Conservation (phyloP, 139 green algal genomes). For the Chlamydomonas eustigma region DNA sequence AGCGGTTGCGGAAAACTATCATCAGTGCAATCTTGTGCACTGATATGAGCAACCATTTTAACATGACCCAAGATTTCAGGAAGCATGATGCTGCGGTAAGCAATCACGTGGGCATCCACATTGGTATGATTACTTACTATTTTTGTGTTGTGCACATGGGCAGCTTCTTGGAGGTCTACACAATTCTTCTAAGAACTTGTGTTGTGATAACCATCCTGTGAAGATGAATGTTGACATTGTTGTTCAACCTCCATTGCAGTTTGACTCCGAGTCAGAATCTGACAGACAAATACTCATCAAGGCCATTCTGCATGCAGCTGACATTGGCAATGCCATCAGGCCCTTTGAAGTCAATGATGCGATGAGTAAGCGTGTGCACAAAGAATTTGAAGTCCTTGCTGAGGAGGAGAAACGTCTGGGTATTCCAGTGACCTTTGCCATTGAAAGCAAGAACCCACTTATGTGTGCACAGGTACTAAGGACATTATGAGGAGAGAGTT, state of each 20-base stretch:
- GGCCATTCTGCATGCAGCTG: conserved; percentile 49
- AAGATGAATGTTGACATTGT: too few relatives aligned
- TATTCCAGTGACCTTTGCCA: conserved; percentile 44
- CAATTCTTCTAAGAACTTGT: too few relatives aligned
- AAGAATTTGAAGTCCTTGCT: conserved; percentile 48
- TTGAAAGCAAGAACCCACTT: conserved; percentile 38
- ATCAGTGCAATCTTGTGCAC: conserved; percentile 54
- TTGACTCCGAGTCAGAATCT: conserved; percentile 37
- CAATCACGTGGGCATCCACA: too few relatives aligned
- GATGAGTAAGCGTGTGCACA: conserved; percentile 41
- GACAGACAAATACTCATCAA: conserved; percentile 52
- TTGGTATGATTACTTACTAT: too few relatives aligned
- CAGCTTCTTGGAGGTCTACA: too few relatives aligned
- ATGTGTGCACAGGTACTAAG: conserved; percentile 34
- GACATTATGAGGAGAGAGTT: neutral
- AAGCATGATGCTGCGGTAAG: conserved; percentile 17
- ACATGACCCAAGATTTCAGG: conserved; percentile 46
- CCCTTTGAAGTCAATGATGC: conserved; percentile 43
- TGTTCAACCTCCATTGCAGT: too few relatives aligned
- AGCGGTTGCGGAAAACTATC: conserved; percentile 42
- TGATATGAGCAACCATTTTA: conserved; percentile 68
- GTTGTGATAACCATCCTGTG: too few relatives aligned
- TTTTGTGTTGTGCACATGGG: too few relatives aligned
- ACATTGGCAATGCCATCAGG: conserved; percentile 57
- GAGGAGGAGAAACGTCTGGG: conserved; percentile 36